Conservation (phyloP, 2,329 filamentous ascomycete genomes). For the Chaetomium strumarium region DNA sequence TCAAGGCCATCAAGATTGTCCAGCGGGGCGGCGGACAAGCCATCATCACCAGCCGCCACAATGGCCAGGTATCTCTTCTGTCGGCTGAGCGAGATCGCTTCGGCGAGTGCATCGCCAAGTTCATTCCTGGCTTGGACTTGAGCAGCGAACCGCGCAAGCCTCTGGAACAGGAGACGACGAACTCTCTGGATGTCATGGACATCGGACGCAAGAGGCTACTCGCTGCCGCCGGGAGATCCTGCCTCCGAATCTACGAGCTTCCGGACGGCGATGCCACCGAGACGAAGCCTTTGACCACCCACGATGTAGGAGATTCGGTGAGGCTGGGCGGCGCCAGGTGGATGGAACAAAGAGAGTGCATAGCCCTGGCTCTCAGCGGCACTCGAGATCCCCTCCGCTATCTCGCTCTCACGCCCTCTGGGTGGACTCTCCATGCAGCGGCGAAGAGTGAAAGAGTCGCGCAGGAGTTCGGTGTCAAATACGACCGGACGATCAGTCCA, state of each 20-base stretch:
- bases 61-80: slow-evolving; percentile 43
- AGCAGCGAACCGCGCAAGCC: not conserved
- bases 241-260: slow-evolving; percentile 32
- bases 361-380: slow-evolving; percentile 43
- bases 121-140: slow-evolving; percentile 15
- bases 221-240: slow-evolving; percentile 32
- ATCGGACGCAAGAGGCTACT: slow-evolving; percentile 24
- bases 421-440: slow-evolving; percentile 34
- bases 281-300: slow-evolving; percentile 19
- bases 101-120: slow-evolving; percentile 27
- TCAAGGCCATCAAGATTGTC: slow-evolving; percentile 42
- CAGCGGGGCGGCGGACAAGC: slow-evolving; percentile 30
- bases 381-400: slow-evolving; percentile 40
- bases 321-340: slow-evolving; percentile 37
- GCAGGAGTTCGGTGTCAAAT: slow-evolving; percentile 23
- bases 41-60: slow-evolving; percentile 44
- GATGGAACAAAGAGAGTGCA: slow-evolving; percentile 38
- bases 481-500: slow-evolving; percentile 29
- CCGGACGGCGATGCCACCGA: slow-evolving; percentile 12
- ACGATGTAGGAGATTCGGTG: slow-evolving; percentile 20
- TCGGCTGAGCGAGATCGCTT: slow-evolving; percentile 34
- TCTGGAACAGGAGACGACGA: slow-evolving; percentile 29
- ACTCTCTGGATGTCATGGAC: slow-evolving; percentile 31
- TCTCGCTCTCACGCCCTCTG: slow-evolving; percentile 41
- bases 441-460: slow-evolving; percentile 30